Conservation (phyloP, 2,329 filamentous ascomycete species). For the Pleurostoma richardsiae region DNA sequence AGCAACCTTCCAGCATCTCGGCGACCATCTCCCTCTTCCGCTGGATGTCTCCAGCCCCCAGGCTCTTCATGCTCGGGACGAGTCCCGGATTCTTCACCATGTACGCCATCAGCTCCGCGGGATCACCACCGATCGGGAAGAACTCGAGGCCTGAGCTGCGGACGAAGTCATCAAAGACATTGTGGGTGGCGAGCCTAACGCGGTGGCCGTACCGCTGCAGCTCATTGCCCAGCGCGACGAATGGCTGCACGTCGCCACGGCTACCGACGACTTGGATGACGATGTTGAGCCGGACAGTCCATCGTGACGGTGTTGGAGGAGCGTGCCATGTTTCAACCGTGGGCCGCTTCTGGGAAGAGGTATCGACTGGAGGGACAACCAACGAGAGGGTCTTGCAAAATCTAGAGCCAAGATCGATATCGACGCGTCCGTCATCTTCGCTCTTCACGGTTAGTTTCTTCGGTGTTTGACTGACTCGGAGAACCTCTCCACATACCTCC, state of each 20-base stretch:
- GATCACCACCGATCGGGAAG: conserved; percentile 52
- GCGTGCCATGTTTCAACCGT: not conserved
- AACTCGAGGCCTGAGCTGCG: conserved; percentile 48
- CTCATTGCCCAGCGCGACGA: conserved; percentile 49
- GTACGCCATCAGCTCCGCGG: conserved; percentile 39
- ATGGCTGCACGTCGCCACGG: conserved; percentile 53
- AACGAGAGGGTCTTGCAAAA: not conserved
- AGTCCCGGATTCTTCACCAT: conserved; percentile 34
- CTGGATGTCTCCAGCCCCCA: conserved; percentile 29
- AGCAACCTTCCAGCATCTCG: conserved; percentile 21
- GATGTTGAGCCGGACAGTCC: conserved; percentile 33
- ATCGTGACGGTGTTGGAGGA: not conserved
- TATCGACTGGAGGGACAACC: not conserved
- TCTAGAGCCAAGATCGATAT: not conserved
- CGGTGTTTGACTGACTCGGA: no score
- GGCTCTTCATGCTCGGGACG: conserved; percentile 26
- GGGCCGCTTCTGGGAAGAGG: not conserved
- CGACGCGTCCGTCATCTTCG: not conserved
- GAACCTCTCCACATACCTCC: no score
- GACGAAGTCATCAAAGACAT: conserved; percentile 48
- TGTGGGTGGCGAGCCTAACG: conserved; percentile 52
- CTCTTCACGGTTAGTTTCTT: no score
- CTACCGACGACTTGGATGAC: conserved; percentile 50
- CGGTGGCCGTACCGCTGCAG: conserved; percentile 46
- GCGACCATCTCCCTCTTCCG: conserved; percentile 25